phyloP scores from a whole-genome alignment of 129 eudicot species.

The Chrysanthemum makinoi region DNA sequence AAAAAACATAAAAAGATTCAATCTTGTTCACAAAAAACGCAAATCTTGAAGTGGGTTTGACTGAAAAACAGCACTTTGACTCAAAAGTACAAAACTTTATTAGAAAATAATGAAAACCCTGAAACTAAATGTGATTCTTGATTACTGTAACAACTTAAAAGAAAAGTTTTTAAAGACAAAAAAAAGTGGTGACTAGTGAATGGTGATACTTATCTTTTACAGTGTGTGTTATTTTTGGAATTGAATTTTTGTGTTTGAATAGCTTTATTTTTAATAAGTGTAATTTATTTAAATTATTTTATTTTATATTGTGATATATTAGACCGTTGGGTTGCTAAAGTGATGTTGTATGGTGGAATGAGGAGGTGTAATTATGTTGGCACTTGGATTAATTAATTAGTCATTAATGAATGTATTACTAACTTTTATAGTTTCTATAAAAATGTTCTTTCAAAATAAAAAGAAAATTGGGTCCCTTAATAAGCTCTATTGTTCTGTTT shows the following conservation, averaged over 20 bases:
- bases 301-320: conserved; percentile 10
- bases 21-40: conserved; percentile 20
- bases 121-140: conserved; percentile 5
- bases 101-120: conserved; percentile 9
- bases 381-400: too few relatives aligned
- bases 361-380: too few relatives aligned
- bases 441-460: too few relatives aligned
- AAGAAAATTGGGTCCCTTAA: too few relatives aligned
- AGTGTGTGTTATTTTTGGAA: not conserved
- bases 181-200: conserved; percentile 20
- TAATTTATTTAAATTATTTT: not conserved
- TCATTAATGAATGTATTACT: too few relatives aligned
- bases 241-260: conserved; percentile 5
- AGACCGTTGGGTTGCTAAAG: conserved; percentile 45
- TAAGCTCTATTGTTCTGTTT: too few relatives aligned
- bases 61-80: conserved; percentile 22
- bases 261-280: not conserved
- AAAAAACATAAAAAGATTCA: not conserved
- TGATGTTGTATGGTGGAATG: conserved; percentile 18
- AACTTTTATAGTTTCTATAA: too few relatives aligned
- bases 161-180: conserved; percentile 2
- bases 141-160: not conserved
- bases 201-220: conserved; percentile 21
- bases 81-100: conserved; percentile 18
- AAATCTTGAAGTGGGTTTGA: conserved; percentile 23